Conservation (phyloP, 2,329 filamentous ascomycete species). For the Botrytis deweyae region DNA sequence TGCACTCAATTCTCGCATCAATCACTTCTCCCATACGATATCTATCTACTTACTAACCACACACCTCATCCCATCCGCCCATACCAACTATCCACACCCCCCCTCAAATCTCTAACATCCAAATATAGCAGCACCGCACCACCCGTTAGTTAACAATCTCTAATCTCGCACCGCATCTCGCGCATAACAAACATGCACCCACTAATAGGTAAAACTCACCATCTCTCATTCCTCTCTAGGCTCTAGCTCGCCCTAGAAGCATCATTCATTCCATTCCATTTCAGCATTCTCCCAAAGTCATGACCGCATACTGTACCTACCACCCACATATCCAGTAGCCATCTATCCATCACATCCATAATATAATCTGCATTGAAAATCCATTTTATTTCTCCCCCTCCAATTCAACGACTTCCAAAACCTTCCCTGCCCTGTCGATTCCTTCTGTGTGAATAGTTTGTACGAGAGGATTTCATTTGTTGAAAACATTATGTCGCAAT, state of each 20-base stretch:
- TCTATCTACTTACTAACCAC: neutral
- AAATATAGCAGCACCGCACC: constrained; percentile 7
- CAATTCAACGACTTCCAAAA: too few relatives aligned
- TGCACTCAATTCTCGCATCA: neutral
- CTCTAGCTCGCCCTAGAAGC: neutral
- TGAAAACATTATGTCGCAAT: constrained; percentile 35
- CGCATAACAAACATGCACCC: neutral
- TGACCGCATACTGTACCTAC: constrained; percentile 16
- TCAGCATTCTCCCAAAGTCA: neutral
- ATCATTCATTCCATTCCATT: neutral
- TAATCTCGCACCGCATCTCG: too few relatives aligned
- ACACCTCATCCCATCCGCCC: neutral
- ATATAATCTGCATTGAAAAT: constrained; percentile 8
- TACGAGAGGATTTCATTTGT: neutral
- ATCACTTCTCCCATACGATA: neutral
- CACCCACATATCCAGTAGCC: neutral
- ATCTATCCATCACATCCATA: neutral
- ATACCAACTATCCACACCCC: neutral
- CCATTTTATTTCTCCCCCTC: neutral
- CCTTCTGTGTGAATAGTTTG: neutral
- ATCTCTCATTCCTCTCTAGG: neutral
- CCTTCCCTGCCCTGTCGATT: neutral
- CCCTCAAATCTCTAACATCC: neutral
- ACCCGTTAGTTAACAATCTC: too few relatives aligned
- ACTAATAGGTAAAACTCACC: neutral